Conservation (phyloP, 1,139 yeast species). For the Scheffersomyces parashehatae region DNA sequence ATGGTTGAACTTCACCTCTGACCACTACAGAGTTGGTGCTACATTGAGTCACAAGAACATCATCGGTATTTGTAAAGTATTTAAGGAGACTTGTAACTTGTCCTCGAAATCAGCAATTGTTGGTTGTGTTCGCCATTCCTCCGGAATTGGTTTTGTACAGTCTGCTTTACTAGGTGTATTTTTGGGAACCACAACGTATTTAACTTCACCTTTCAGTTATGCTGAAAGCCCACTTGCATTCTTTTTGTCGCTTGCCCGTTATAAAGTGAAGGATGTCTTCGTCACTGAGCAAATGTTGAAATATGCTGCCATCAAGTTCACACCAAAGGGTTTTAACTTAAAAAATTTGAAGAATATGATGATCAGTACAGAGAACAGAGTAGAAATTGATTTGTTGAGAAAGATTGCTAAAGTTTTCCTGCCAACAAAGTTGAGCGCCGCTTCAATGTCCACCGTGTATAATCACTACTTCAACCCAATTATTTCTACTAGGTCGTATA, state of each 20-base stretch:
- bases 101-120: conserved; percentile 70
- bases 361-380: conserved; percentile 79
- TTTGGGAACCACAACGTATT: conserved; percentile 81
- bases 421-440: conserved; percentile 63
- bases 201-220: conserved; percentile 77
- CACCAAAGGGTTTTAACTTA: conserved; percentile 67
- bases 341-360: conserved; percentile 75
- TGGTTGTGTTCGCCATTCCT: conserved; percentile 83
- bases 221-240: conserved; percentile 76
- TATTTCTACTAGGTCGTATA: conserved; percentile 80
- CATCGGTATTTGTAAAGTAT: conserved; percentile 79
- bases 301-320: conserved; percentile 63
- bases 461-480: conserved; percentile 82
- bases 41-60: conserved; percentile 63
- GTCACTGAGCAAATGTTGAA: conserved; percentile 84
- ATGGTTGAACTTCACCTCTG: conserved; percentile 72
- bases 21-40: conserved; percentile 68
- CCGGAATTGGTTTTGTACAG: conserved; percentile 87
- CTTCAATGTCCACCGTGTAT: conserved; percentile 76
- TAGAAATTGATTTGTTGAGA: conserved; percentile 61
- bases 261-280: conserved; percentile 83
- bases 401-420: conserved; percentile 64
- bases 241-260: conserved; percentile 69
- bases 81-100: conserved; percentile 90
- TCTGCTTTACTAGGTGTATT: conserved; percentile 81